These are phyloP conservation scores for Fusarium sp. DNA, from an alignment of 2,329 filamentous ascomycete genomes.

Conservation along the genomic window DNA sequence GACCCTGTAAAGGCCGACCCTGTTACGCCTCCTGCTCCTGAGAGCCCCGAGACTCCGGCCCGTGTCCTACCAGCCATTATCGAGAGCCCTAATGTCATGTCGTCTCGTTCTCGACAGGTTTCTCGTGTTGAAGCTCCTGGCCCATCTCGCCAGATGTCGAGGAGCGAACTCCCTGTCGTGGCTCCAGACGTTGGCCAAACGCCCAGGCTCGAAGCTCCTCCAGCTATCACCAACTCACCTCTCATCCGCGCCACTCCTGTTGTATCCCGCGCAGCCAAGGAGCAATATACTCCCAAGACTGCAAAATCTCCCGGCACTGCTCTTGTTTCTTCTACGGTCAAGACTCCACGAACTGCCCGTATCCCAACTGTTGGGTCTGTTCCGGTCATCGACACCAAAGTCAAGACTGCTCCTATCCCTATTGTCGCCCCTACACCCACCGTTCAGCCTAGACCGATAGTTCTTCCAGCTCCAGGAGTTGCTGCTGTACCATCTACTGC, in stretches of 20 bases:
- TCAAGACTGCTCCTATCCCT: slow-evolving; percentile 8
- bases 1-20: slow-evolving; percentile 22
- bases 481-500: slow-evolving; percentile 13
- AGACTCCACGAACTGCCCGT: not conserved
- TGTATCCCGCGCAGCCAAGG: slow-evolving; percentile 14
- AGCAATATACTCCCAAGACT: slow-evolving; percentile 2
- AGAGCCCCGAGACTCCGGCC: slow-evolving; percentile 20
- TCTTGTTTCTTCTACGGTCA: slow-evolving; percentile 1
- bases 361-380: not conserved
- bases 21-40: not conserved
- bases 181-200: not conserved
- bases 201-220: not conserved
- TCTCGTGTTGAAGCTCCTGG: slow-evolving; percentile 16
- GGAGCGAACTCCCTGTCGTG: slow-evolving; percentile 1
- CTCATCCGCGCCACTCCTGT: slow-evolving; percentile 1
- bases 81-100: slow-evolving; percentile 28
- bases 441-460: not conserved
- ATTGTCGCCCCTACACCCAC: slow-evolving; percentile 1
- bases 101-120: slow-evolving; percentile 33
- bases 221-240: slow-evolving; percentile 1
- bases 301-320: slow-evolving; percentile 1
- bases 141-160: slow-evolving; percentile 27
- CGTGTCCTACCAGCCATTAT: slow-evolving; percentile 30
- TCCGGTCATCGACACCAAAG: not conserved
- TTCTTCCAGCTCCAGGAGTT: slow-evolving; percentile 10